A percentile compares a stretch with the other conserved stretches of the same genome.
phyloP scores from a whole-genome alignment of 495 filamentous ascomycete genomes.

The Antarctomyces pellizariae region DNA sequence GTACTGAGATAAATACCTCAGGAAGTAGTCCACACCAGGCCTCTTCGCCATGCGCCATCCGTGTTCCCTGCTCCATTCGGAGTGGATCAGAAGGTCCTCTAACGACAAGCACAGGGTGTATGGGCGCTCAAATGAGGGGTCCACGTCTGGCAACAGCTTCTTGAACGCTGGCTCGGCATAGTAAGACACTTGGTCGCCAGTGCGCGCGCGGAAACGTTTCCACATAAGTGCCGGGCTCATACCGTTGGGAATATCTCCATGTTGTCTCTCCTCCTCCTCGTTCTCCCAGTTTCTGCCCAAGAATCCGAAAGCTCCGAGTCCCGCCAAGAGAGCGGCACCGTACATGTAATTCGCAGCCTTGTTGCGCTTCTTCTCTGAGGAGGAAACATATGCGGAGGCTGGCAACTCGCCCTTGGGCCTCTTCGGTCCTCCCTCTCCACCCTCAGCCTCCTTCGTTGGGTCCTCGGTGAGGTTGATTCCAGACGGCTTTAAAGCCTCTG shows the following conservation, averaged over 20 bases:
- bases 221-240: conserved; percentile 41
- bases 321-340: conserved; percentile 17
- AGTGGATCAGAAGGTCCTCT: conserved; percentile 85
- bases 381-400: conserved; percentile 74
- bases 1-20: conserved; percentile 88
- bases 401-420: conserved; percentile 36
- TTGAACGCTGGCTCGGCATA: conserved; percentile 93
- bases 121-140: conserved; percentile 59
- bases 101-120: conserved; percentile 82
- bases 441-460: conserved; percentile 23
- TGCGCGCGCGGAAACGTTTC: conserved; percentile 49
- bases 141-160: conserved; percentile 75
- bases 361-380: conserved; percentile 56
- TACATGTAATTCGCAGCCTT: conserved; percentile 47
- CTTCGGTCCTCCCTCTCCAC: conserved; percentile 23
- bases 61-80: conserved; percentile 78
- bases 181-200: conserved; percentile 53
- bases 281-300: conserved; percentile 77
- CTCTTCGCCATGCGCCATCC: conserved; percentile 93
- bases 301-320: conserved; percentile 27
- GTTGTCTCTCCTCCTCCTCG: conserved; percentile 37
- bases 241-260: conserved; percentile 46
- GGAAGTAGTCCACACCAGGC: conserved; percentile 89
- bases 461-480: conserved; percentile 35
- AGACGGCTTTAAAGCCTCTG: conserved; percentile 15